Base-by-base conservation (phyloP, 208 protist species). In the Acanthamoeba polyphaga region DNA sequence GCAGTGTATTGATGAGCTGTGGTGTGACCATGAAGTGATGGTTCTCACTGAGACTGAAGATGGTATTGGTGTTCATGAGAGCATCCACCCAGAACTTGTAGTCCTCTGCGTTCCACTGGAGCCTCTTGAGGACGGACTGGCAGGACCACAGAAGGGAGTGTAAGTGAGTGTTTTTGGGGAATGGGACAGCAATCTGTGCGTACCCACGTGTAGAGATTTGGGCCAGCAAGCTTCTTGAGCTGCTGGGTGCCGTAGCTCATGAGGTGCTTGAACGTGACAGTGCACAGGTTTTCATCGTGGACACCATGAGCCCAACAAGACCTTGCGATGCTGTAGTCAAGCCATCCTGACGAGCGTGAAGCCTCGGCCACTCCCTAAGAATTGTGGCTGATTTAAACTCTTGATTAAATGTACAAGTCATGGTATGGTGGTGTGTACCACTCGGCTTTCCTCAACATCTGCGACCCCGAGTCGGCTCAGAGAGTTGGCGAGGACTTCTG, bases 11-110 rank as follows among this genome's bases (percentile, higher is more conserved):
- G 38, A 78, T 34, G 70, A 78, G 70, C 70, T 78, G 70, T 27
- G 70, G 70, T n/a, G 66, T 74, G 70, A 78, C 34, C 70, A 78
- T 27, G 27, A 78, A 78, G 70, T 78, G 38, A 49, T 78, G 29
- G 22, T 49, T 34, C 29, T 49, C 34, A 17, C 70, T 27, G 22
- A 78, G 70, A 49, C 15, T 38, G 70, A 78, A 78, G 70, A 78
- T 17, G 12, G 29, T 34, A 13, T 78, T 12, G 27, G 29, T 78
- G 70, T 78, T 49, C 15, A 49, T 27, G 12, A 78, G 38, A 22
- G 70, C 29, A 49, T 78, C 70, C 38, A 27, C 70, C 70, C 70
- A 78, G 70, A 78, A 78, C 27, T 19, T 17, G 70, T 78, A 78
- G 7, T 78, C 38, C 70, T 78, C 22, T 19, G 70, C 38, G 70